Base-by-base conservation (phyloP, 2,329 filamentous ascomycete species). In the Fusarium poae region DNA sequence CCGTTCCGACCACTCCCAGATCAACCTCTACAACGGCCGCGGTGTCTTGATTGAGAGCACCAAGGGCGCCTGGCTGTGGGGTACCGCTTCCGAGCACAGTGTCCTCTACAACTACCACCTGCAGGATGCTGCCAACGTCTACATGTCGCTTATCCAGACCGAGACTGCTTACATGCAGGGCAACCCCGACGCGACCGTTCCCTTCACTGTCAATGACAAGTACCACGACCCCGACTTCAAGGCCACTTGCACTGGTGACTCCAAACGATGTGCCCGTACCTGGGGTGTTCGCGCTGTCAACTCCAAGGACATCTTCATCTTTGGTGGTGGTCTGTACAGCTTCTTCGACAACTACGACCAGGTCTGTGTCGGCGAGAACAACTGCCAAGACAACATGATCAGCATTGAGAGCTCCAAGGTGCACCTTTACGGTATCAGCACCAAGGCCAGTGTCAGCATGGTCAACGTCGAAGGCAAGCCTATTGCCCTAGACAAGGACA, bases 111-210 rank as follows among this genome's bases (percentile, higher is more conserved):
- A 97, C 83, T 97, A 97, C 83, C 92, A 97, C 79, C 82, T 97
- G 74, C 82, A 86, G 76, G 90, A 90, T 66, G 92, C 94, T 3
- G 85, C 88, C 75, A 91, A 94, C 75, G 85, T 97, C 67, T 97
- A 91, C 82, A 90, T 97, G 86, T 90, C 88, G 13, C 82, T 92
- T 51, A 93, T 97, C 74, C 94, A 97, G 82, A 92, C 92, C 5
- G 95, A 97, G 82, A 97, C 94, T 7, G 92, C 94, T 32, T 94
- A 92, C 83, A 93, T 91, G 85, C 92, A 97, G 81, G 87, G 91
- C 77, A 94, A 95, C 82, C 93, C 94, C 6, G 86, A 91, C 71
- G 87, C 92, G 4, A 84, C 86, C 12, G 83, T 86, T 12, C 91
- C 90, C 39, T 93, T 91, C 79, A 82, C 82, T 0, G 80, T 83